Conservation (phyloP, 1,139 yeast species). For the Blastobotrys serpentis region DNA sequence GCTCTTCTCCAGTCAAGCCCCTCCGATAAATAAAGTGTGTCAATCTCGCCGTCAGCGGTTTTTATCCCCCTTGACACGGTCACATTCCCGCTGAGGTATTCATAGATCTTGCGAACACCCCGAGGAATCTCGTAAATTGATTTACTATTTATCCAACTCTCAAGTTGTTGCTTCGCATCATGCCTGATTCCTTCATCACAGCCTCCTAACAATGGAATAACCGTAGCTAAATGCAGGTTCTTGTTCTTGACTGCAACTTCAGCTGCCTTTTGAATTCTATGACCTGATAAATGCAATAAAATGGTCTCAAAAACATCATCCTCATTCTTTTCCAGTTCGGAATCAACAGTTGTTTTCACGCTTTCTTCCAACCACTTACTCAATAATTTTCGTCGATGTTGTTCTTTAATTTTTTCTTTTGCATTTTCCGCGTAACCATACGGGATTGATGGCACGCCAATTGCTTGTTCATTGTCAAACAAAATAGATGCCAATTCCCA, state of each 20-base stretch:
- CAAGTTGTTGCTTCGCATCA: slow-evolving; percentile 60
- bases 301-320: slow-evolving; percentile 46
- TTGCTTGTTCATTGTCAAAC: slow-evolving; percentile 47
- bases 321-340: slow-evolving; percentile 27
- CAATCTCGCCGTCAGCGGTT: slow-evolving; percentile 34
- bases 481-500: slow-evolving; percentile 60
- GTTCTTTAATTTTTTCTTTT: slow-evolving; percentile 39
- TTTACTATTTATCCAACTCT: slow-evolving; percentile 58
- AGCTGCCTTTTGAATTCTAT: slow-evolving; percentile 63
- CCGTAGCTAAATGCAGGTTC: slow-evolving; percentile 66
- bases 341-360: slow-evolving; percentile 46
- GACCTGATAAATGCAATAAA: slow-evolving; percentile 53
- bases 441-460: slow-evolving; percentile 29
- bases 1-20: slow-evolving; percentile 67
- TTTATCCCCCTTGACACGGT: slow-evolving; percentile 30
- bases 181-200: slow-evolving; percentile 51
- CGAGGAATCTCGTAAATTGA: slow-evolving; percentile 49
- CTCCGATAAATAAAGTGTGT: slow-evolving; percentile 40
- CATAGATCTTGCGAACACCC: slow-evolving; percentile 57
- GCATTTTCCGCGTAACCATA: slow-evolving; percentile 31
- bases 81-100: slow-evolving; percentile 58
- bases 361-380: slow-evolving; percentile 59
- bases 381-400: slow-evolving; percentile 48
- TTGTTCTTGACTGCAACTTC: slow-evolving; percentile 55
- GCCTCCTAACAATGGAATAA: slow-evolving; percentile 70